These are phyloP conservation scores for Bretziella fagacearum DNA, from an alignment of 2,329 filamentous ascomycete species.

Conservation along the genomic window DNA sequence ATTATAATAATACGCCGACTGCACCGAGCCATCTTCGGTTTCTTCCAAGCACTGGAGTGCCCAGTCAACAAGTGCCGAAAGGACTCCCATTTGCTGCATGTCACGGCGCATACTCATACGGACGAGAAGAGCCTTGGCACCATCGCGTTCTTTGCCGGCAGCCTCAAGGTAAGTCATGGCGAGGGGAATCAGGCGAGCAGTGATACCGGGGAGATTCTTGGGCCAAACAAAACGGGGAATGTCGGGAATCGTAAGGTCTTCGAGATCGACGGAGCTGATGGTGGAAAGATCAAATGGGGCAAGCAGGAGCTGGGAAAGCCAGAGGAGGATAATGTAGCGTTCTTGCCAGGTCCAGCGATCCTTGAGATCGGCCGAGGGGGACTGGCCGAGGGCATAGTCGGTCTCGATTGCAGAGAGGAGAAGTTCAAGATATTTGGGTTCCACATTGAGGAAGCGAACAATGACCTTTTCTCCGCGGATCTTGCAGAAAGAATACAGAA, in stretches of 20 bases:
- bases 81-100: conserved; percentile 63
- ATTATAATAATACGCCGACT: conserved; percentile 56
- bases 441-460: conserved; percentile 76
- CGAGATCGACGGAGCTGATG: conserved; percentile 49
- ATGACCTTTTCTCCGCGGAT: conserved; percentile 87
- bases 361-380: neutral
- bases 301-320: conserved; percentile 67
- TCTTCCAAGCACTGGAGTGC: conserved; percentile 43
- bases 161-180: conserved; percentile 54
- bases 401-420: conserved; percentile 60
- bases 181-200: conserved; percentile 51
- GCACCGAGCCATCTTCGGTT: conserved; percentile 21
- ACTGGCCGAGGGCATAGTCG: conserved; percentile 22
- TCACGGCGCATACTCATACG: conserved; percentile 69
- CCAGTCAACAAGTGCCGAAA: conserved; percentile 54
- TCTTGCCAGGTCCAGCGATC: conserved; percentile 61
- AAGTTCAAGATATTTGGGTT: conserved; percentile 68
- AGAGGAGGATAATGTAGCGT: conserved; percentile 70
- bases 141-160: conserved; percentile 75
- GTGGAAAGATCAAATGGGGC: conserved; percentile 82
- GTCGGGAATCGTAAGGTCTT: conserved; percentile 27
- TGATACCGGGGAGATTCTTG: conserved; percentile 47
- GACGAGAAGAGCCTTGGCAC: conserved; percentile 68
- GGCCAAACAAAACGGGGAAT: conserved; percentile 39
- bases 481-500: conserved; percentile 87